Conservation (phyloP, 352 stramenopile genomes). For the Achlya hypogyna region DNA sequence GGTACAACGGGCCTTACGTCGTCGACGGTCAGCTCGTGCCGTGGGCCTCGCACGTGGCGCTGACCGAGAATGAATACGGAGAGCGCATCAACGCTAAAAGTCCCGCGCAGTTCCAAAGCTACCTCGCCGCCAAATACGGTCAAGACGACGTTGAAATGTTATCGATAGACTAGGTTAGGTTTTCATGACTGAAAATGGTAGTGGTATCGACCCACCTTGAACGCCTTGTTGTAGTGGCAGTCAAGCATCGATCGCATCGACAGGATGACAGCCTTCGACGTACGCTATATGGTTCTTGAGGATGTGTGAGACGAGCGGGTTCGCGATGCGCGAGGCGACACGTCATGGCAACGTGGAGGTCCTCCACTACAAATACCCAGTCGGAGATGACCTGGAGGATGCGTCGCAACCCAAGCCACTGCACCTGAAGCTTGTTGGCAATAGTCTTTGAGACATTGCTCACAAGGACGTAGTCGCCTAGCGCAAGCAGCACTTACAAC, state of each 20-base stretch:
- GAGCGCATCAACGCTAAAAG: neutral
- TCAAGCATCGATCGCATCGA: conserved; percentile 20
- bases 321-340: conserved; percentile 13
- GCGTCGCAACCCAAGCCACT: conserved; percentile 15
- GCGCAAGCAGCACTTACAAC: neutral
- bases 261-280: conserved; percentile 17
- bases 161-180: neutral
- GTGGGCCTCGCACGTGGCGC: neutral
- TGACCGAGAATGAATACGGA: neutral
- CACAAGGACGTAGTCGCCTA: conserved; percentile 22
- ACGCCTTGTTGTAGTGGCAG: too few species aligned
- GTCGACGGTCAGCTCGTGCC: neutral
- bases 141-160: neutral
- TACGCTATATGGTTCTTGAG: conserved; percentile 13
- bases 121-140: neutral
- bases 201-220: too few species aligned
- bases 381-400: conserved; percentile 1
- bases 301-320: neutral
- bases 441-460: neutral
- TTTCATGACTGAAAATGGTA: too few species aligned
- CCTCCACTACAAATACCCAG: conserved; percentile 15
- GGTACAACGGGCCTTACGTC: conserved; percentile 1
- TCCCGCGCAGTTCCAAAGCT: neutral
- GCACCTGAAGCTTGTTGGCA: conserved; percentile 9
- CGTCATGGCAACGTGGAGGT: conserved; percentile 2